Evolutionary conservation across 345 rosid species (phyloP).

Genomic region (Aquilaria yunnanensis): DNA sequence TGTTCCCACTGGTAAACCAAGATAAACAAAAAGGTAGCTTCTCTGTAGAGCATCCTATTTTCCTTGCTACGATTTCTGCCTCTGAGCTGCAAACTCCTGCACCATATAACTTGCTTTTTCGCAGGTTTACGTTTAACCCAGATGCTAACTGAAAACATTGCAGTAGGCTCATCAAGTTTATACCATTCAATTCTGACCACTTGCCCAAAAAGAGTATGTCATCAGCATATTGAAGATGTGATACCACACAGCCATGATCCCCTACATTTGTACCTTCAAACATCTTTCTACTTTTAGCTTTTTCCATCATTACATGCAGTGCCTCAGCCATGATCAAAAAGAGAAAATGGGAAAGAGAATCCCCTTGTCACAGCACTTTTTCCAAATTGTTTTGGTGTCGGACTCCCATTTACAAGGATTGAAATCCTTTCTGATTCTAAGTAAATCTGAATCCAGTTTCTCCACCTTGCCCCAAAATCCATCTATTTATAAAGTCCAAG

Average conservation of each 20-base stretch:
- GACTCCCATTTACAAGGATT: not conserved
- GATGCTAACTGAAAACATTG: not conserved
- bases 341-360: not conserved
- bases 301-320: not conserved
- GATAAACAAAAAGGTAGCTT: not conserved
- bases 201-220: not conserved
- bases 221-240: not conserved
- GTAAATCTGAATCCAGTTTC: not conserved
- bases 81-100: not conserved
- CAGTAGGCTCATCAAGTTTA: not conserved
- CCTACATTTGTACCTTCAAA: not conserved
- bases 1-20: not conserved
- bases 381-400: not conserved
- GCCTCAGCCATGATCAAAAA: not conserved
- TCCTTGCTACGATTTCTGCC: not conserved
- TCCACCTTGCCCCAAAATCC: not conserved
- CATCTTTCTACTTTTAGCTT: not conserved
- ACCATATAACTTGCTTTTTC: not conserved
- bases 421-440: not conserved
- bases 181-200: not conserved
- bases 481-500: not conserved
- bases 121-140: not conserved
- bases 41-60: not conserved
- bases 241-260: not conserved
- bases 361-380: not conserved